These are phyloP conservation scores for Salix exigua DNA, from an alignment of 345 rosid genomes.

Conservation along the genomic window DNA sequence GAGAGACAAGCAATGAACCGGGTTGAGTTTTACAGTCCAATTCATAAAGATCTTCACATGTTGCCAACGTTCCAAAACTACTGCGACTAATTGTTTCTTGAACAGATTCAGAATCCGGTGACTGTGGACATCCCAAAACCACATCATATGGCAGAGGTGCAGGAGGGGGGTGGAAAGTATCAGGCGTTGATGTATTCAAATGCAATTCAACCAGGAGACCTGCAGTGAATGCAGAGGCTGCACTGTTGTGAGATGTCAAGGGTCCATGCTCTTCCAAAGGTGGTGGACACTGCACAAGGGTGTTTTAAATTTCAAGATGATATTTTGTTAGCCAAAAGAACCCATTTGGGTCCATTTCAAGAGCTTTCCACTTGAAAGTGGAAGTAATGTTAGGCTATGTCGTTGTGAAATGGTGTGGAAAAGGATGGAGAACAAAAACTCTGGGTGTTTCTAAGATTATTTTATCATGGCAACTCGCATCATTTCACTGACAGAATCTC, in stretches of 20 bases:
- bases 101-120: slow-evolving; percentile 22
- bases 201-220: slow-evolving; percentile 54
- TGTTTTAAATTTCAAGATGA: slow-evolving; percentile 12
- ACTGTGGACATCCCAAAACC: slow-evolving; percentile 20
- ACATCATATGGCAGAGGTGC: slow-evolving; percentile 29
- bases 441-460: neutral
- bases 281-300: slow-evolving; percentile 32
- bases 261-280: slow-evolving; percentile 22
- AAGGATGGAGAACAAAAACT: neutral
- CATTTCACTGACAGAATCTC: neutral
- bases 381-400: neutral
- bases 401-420: neutral
- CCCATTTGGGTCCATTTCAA: neutral
- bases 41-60: slow-evolving; percentile 30
- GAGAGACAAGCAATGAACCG: slow-evolving; percentile 42
- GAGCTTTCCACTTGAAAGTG: slow-evolving; percentile 6
- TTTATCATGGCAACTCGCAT: neutral
- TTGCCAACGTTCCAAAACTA: slow-evolving; percentile 23
- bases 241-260: slow-evolving; percentile 19
- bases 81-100: slow-evolving; percentile 15
- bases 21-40: slow-evolving; percentile 46
- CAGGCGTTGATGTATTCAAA: slow-evolving; percentile 36
- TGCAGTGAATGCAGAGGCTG: slow-evolving; percentile 30
- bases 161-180: slow-evolving; percentile 31
- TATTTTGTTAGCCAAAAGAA: neutral